Conservation (phyloP, 1,139 yeast species). For the Scheffersomyces parashehatae region DNA sequence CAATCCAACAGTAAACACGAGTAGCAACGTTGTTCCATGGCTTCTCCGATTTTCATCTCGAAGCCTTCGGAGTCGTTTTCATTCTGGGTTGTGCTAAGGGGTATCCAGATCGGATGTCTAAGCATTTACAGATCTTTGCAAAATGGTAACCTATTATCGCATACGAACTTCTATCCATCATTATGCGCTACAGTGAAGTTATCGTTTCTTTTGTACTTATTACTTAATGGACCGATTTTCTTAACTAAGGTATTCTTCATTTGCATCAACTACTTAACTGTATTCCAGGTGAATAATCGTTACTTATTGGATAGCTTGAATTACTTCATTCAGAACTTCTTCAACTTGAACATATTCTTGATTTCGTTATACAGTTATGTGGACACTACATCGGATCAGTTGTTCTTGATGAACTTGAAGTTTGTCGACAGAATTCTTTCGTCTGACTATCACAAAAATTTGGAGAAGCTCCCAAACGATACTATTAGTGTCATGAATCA, state of each 20-base stretch:
- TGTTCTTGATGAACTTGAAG: constrained; percentile 40
- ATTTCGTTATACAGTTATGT: constrained; percentile 39
- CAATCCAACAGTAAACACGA: too few relatives aligned
- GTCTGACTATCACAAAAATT: constrained; percentile 14
- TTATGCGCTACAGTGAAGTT: constrained; percentile 26
- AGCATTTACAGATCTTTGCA: constrained; percentile 51
- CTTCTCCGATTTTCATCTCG: constrained; percentile 51
- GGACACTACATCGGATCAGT: constrained; percentile 36
- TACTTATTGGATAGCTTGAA: not conserved
- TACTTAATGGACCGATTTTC: constrained; percentile 10
- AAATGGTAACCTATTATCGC: constrained; percentile 39
- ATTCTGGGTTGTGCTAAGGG: constrained; percentile 47
- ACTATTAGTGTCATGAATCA: not conserved
- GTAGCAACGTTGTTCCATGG: constrained; percentile 24
- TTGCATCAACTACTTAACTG: constrained; percentile 2
- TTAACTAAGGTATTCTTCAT: constrained; percentile 5
- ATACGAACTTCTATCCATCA: constrained; percentile 35
- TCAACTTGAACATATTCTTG: constrained; percentile 45
- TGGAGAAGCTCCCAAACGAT: constrained; percentile 12
- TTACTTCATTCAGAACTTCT: constrained; percentile 21
- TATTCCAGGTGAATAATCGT: constrained; percentile 1
- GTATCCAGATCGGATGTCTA: constrained; percentile 51
- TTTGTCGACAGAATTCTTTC: constrained; percentile 41
- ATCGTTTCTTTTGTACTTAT: constrained; percentile 24
- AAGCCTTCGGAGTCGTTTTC: constrained; percentile 51